These are phyloP conservation scores for Rhizoclosmatium globosum DNA, from an alignment of 192 early-diverging fungal species.

Conservation along the genomic window DNA sequence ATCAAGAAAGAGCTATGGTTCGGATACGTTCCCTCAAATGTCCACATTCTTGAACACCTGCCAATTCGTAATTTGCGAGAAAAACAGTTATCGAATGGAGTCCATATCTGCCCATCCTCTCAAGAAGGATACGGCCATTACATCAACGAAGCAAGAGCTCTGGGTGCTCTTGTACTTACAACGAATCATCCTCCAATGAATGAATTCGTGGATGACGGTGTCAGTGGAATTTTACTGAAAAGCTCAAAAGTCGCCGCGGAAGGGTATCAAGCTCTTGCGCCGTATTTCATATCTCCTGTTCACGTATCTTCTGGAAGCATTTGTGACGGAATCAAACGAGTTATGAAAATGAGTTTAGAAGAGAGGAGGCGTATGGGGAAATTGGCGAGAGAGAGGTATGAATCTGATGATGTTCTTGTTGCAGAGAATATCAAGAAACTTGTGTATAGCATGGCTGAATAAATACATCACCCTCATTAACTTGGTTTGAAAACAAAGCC, in stretches of 20 bases:
- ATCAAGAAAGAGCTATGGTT: neutral
- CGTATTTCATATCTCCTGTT: slow-evolving; percentile 7
- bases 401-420: slow-evolving; percentile 9
- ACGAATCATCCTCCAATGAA: slow-evolving; percentile 28
- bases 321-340: neutral
- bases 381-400: slow-evolving; percentile 18
- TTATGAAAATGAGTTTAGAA: neutral
- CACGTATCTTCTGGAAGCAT: neutral
- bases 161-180: neutral
- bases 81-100: neutral
- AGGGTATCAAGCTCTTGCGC: neutral
- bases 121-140: slow-evolving; percentile 21
- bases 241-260: neutral
- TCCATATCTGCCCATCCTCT: slow-evolving; percentile 13
- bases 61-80: neutral
- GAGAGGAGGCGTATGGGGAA: slow-evolving; percentile 15
- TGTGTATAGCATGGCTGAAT: too few species aligned
- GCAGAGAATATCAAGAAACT: too few species aligned
- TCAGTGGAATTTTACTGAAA: slow-evolving; percentile 4
- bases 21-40: neutral
- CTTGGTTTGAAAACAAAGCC: too few species aligned
- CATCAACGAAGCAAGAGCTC: slow-evolving; percentile 5
- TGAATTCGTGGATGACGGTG: slow-evolving; percentile 13
- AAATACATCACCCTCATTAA: too few species aligned
- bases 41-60: neutral